Percentiles rank a stretch among this genome's conserved stretches.
Evolutionary conservation across 129 eudicot genomes (phyloP).

Genomic region (Pittosporum tobira): DNA sequence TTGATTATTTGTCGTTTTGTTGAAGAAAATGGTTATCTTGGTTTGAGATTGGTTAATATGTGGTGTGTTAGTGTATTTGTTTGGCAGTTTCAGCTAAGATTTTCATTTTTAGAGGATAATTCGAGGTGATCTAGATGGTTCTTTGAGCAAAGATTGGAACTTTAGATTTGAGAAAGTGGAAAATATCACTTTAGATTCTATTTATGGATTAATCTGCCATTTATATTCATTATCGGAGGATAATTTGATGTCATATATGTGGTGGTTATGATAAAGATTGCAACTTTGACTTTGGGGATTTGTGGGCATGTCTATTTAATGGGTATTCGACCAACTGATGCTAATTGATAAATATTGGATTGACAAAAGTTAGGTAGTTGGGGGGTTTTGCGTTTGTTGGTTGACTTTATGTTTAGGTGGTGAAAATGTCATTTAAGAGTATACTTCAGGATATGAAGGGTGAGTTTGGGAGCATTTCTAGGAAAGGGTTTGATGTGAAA

Average conservation of each 20-base stretch:
- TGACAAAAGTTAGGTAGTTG: neutral
- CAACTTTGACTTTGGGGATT: neutral
- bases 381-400: neutral
- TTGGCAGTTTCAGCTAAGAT: neutral
- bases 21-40: neutral
- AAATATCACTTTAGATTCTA: no score
- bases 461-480: slow-evolving; percentile 72
- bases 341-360: neutral
- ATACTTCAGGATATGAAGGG: slow-evolving; percentile 83
- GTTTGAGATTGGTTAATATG: neutral
- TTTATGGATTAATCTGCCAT: neutral
- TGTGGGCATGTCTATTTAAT: slow-evolving; percentile 4
- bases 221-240: neutral
- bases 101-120: slow-evolving; percentile 3
- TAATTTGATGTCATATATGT: slow-evolving; percentile 1
- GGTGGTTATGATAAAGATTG: neutral
- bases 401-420: neutral
- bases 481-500: slow-evolving; percentile 62
- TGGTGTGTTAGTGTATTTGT: neutral
- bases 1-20: slow-evolving; percentile 8
- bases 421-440: slow-evolving; percentile 63
- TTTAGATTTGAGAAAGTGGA: slow-evolving; percentile 5
- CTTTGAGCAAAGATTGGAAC: neutral
- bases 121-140: neutral
- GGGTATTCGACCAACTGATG: slow-evolving; percentile 5